Evolutionary conservation across 371 early-diverging fungal genomes (phyloP).

Genomic region (Dentiscutata heterogama): DNA sequence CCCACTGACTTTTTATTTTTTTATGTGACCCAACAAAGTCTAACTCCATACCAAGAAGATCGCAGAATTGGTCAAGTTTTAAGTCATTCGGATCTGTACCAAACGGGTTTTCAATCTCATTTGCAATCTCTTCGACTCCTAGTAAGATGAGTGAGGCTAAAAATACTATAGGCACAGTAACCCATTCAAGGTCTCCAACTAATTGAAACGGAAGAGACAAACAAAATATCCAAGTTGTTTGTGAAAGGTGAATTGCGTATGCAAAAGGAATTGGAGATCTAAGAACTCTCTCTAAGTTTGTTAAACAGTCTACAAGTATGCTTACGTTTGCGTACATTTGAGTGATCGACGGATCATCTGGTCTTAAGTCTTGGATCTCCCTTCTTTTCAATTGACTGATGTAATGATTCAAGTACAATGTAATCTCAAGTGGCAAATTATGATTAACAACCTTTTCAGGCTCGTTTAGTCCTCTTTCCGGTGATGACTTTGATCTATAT

Average conservation of each 20-base stretch:
- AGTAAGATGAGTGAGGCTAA: slow-evolving; percentile 76
- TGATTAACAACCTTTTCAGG: slow-evolving; percentile 21
- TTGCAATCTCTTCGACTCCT: slow-evolving; percentile 77
- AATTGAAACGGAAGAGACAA: slow-evolving; percentile 78
- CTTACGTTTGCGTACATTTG: slow-evolving; percentile 53
- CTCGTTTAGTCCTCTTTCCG: too few species aligned
- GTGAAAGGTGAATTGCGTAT: slow-evolving; percentile 80
- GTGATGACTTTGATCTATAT: too few species aligned
- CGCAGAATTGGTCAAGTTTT: slow-evolving; percentile 57
- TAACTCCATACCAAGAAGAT: too few species aligned
- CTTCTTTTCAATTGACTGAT: not conserved
- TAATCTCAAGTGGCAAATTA: slow-evolving; percentile 61
- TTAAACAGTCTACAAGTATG: slow-evolving; percentile 57
- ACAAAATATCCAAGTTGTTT: slow-evolving; percentile 75
- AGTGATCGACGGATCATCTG: slow-evolving; percentile 52
- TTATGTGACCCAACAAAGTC: too few species aligned
- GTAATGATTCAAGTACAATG: slow-evolving; percentile 58
- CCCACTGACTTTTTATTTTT: too few species aligned
- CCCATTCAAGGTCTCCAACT: slow-evolving; percentile 51
- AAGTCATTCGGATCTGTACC: slow-evolving; percentile 76
- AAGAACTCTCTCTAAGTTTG: slow-evolving; percentile 79
- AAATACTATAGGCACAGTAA: slow-evolving; percentile 64
- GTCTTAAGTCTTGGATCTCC: not conserved
- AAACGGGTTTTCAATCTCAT: slow-evolving; percentile 82
- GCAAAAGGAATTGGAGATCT: slow-evolving; percentile 86